Base-by-base conservation (phyloP, 768 basidiomycete species). In the Artomyces pyxidatus region DNA sequence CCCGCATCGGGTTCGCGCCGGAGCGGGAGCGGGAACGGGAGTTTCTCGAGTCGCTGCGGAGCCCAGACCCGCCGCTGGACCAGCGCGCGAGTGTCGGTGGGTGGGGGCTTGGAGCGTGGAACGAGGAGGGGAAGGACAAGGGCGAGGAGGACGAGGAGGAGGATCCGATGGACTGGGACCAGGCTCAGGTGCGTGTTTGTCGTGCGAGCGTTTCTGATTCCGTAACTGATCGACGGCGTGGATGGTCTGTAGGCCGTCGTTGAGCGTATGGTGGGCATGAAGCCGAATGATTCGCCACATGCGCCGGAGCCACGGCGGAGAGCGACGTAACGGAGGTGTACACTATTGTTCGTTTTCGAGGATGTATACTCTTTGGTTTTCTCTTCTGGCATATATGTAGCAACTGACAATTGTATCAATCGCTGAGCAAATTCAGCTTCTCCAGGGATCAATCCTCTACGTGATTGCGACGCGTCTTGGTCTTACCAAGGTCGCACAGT, bases 141-240 rank as follows among this genome's bases (percentile, higher is more conserved):
- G 67, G 65, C 19, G 78, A 77, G 17, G 81, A 76, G 3, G 82
- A 83, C 5, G 83, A 84, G 29, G 81, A 84, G 6, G 82, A 83
- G 21, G 81, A 80, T 43, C 61, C 68, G 9, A 61, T 78, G 57
- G 80, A 84, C 51, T 84, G 80, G 81, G 84, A 84, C 56, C 76
- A 85, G 60, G 78, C 77, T 35, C 83, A 87, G 73, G 82, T 78
- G 50, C 49, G 35, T 39, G 4, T 3, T 14, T 17, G 22, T 21
- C 11, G 22, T 12, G 4, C 32, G 32, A 35, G 32, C 14, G n/a
- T 17, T 17, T 23, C 22, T 22, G 6, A 38, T 4, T 42, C n/a
- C 7, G 29, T 3, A 43, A 38, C 45, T 45, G 35, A 37, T 25
- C 12, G 10, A 14, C 30, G 16, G 30, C 17, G 11, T 19, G 10